Evolutionary conservation across 306 rosid species (phyloP).

Genomic region (Urtica urens): DNA sequence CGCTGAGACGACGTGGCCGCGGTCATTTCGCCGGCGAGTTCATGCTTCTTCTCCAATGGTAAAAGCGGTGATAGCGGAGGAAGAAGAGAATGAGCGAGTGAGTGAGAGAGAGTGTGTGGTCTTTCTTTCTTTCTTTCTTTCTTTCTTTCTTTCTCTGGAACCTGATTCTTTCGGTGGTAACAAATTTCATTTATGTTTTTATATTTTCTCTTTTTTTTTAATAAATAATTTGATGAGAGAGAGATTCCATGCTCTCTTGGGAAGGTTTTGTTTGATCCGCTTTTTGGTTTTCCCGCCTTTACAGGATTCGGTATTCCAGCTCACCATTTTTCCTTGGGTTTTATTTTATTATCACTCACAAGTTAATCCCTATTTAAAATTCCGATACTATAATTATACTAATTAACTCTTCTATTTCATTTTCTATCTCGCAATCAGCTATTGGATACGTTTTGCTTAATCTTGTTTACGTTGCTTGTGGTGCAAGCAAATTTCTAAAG

Average conservation of each 20-base stretch:
- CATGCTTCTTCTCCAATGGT: neutral
- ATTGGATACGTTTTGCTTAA: no score
- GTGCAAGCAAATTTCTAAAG: neutral
- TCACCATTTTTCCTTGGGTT: conserved; percentile 4
- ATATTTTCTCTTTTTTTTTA: neutral
- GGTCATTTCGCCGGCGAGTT: conserved; percentile 17
- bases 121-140: neutral
- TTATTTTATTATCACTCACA: neutral
- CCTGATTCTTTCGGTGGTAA: neutral
- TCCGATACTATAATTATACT: no score
- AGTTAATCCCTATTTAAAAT: no score
- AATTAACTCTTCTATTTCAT: no score
- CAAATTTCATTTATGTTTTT: neutral
- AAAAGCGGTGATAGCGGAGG: conserved; percentile 41
- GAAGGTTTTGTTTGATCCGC: conserved; percentile 31
- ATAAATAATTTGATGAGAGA: conserved; percentile 3
- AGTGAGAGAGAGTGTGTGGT: neutral
- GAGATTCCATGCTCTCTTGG: conserved; percentile 66
- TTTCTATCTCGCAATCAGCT: no score
- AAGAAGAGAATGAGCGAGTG: neutral
- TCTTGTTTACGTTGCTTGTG: neutral
- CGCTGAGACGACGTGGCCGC: conserved; percentile 14
- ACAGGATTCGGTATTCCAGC: conserved; percentile 34
- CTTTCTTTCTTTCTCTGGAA: neutral
- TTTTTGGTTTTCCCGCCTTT: conserved; percentile 24